Conservation (phyloP, 441 rosid species). For the Erodium moschatum region DNA sequence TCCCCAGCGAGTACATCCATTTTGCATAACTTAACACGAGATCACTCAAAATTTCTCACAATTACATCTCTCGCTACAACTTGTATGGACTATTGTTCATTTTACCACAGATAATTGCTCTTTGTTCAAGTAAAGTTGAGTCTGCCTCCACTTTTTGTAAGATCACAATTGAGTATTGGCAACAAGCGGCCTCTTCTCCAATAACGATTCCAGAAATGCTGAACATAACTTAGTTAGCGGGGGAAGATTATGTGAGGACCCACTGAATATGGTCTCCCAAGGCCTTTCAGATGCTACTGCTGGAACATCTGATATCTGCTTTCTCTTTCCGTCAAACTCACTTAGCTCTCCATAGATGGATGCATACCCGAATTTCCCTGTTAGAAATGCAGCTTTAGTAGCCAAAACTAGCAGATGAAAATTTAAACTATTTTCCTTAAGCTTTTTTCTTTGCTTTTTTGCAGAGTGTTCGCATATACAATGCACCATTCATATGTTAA, state of each 20-base stretch:
- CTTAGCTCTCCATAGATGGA: constrained; percentile 78
- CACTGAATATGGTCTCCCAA: constrained; percentile 77
- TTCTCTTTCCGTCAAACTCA: constrained; percentile 38
- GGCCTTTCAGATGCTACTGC: constrained; percentile 54
- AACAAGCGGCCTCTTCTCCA: constrained; percentile 55
- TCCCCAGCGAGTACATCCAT: background rate
- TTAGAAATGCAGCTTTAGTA: background rate
- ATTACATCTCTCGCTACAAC: background rate
- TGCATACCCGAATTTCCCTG: constrained; percentile 58
- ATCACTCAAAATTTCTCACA: background rate
- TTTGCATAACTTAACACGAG: background rate
- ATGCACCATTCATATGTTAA: background rate
- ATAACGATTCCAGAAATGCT: constrained; percentile 59
- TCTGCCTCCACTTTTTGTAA: background rate
- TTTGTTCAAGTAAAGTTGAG: background rate
- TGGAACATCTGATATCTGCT: constrained; percentile 29
- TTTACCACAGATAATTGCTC: too few species aligned
- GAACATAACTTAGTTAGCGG: constrained; percentile 71
- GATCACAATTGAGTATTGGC: constrained; percentile 3
- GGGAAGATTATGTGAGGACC: constrained; percentile 76
- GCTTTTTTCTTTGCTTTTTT: background rate
- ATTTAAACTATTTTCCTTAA: background rate
- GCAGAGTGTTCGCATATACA: background rate
- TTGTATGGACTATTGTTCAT: background rate
- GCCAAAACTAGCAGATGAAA: background rate